These are phyloP conservation scores for Phytophthora palmivora DNA, from an alignment of 352 stramenopile genomes.

Conservation along the genomic window DNA sequence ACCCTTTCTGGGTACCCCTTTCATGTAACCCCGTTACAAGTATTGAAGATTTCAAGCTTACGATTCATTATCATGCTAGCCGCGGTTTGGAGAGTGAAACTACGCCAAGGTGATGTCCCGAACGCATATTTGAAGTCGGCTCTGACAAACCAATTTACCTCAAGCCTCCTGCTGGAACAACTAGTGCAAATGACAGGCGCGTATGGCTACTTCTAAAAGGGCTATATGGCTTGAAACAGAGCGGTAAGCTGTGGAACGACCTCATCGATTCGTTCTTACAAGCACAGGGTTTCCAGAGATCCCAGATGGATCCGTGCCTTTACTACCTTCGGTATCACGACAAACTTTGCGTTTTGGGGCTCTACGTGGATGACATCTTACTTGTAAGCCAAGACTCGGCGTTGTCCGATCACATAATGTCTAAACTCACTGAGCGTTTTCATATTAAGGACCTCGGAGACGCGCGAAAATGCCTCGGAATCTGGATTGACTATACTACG, in stretches of 20 bases:
- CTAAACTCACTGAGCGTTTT: constrained; percentile 1
- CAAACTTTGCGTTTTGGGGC: constrained; percentile 3
- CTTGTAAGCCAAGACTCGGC: too few relatives aligned
- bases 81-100: constrained; percentile 7
- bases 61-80: constrained; percentile 14
- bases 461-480: too few relatives aligned
- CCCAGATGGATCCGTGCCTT: constrained; percentile 8
- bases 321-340: constrained; percentile 3
- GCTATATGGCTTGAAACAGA: too few relatives aligned
- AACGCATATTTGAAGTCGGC: constrained; percentile 19
- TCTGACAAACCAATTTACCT: constrained; percentile 18
- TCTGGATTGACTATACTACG: constrained; percentile 6
- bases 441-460: constrained; percentile 25
- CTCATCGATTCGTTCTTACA: constrained; percentile 15
- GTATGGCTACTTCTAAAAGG: too few relatives aligned
- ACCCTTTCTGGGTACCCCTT: too few relatives aligned
- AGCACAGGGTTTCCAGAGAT: constrained; percentile 4
- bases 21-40: too few relatives aligned
- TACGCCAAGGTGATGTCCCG: constrained; percentile 19
- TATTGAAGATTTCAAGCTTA: constrained; percentile 19
- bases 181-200: too few relatives aligned
- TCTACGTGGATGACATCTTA: constrained; percentile 21
- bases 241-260: constrained; percentile 25
- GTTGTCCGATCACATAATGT: constrained; percentile 6
- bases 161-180: constrained; percentile 9